Conservation (phyloP, 1,284 basidiomycete genomes). For the Xerocomus cyaneibrunnescens region DNA sequence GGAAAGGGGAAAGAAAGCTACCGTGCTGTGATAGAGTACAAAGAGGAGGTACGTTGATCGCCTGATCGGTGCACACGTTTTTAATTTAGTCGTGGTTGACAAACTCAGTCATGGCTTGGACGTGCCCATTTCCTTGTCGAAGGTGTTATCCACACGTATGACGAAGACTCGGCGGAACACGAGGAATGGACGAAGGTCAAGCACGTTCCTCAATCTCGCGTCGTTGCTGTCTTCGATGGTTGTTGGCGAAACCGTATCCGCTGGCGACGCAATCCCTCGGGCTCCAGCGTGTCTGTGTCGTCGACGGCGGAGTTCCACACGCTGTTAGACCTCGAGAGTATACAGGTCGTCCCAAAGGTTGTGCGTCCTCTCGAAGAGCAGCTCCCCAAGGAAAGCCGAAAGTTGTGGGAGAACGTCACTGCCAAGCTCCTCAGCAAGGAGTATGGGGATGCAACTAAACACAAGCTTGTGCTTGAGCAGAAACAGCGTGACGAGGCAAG, state of each 20-base stretch:
- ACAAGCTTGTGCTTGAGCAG: slow-evolving; percentile 90
- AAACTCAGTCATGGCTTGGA: slow-evolving; percentile 82
- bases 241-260: slow-evolving; percentile 84
- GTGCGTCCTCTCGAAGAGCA: slow-evolving; percentile 85
- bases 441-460: slow-evolving; percentile 83
- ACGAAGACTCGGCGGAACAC: slow-evolving; percentile 58
- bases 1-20: slow-evolving; percentile 62
- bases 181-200: slow-evolving; percentile 87
- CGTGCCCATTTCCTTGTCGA: slow-evolving; percentile 86
- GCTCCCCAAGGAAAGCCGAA: slow-evolving; percentile 78
- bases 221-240: slow-evolving; percentile 86
- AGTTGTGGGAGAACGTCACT: slow-evolving; percentile 89
- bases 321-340: slow-evolving; percentile 75
- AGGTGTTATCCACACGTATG: slow-evolving; percentile 86
- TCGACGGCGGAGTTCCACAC: slow-evolving; percentile 59
- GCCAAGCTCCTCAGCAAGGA: slow-evolving; percentile 78
- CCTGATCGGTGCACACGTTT: background rate
- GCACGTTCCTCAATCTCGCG: slow-evolving; percentile 79
- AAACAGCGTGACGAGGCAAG: slow-evolving; percentile 83
- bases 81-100: slow-evolving; percentile 4
- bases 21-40: slow-evolving; percentile 88
- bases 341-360: slow-evolving; percentile 79
- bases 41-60: slow-evolving; percentile 77
- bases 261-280: slow-evolving; percentile 67
- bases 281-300: slow-evolving; percentile 40